These are phyloP conservation scores for Prosopis cineraria DNA, from an alignment of 306 rosid genomes.

Conservation along the genomic window DNA sequence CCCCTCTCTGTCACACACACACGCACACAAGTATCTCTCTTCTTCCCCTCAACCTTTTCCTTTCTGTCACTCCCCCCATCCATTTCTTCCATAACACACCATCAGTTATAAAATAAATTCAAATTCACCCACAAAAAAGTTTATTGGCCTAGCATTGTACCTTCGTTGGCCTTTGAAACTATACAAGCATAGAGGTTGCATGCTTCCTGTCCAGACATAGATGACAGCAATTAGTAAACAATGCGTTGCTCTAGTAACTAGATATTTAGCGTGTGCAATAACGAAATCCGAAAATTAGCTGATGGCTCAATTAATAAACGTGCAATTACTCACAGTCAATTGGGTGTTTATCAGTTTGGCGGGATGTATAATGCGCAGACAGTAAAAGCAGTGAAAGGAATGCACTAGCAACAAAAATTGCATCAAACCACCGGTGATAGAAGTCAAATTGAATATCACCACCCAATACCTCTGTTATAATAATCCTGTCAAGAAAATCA, in stretches of 20 bases:
- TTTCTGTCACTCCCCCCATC: background rate
- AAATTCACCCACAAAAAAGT: slow-evolving; percentile 23
- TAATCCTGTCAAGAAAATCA: slow-evolving; percentile 65
- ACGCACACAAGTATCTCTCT: background rate
- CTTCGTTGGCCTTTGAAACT: slow-evolving; percentile 32
- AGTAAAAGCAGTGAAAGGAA: slow-evolving; percentile 94
- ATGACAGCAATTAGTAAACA: slow-evolving; percentile 20
- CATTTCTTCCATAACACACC: background rate
- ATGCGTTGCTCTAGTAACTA: slow-evolving; percentile 25
- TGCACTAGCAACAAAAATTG: slow-evolving; percentile 97
- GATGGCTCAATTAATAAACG: background rate
- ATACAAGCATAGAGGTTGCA: slow-evolving; percentile 17
- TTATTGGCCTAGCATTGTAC: slow-evolving; percentile 25
- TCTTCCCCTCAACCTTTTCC: background rate
- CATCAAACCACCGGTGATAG: slow-evolving; percentile 99
- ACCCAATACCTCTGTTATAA: slow-evolving; percentile 97
- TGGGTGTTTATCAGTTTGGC: slow-evolving; percentile 96
- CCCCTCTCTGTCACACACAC: too few relatives aligned
- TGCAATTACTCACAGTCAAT: slow-evolving; percentile 66
- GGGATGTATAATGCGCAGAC: slow-evolving; percentile 95
- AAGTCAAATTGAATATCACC: slow-evolving; percentile 99
- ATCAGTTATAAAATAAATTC: slow-evolving; percentile 25
- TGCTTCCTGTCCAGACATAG: slow-evolving; percentile 40
- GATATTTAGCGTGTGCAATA: background rate
- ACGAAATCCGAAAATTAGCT: slow-evolving; percentile 20